These are phyloP conservation scores for Pichia occidentalis DNA, from an alignment of 805 yeast species.

Conservation along the genomic window DNA sequence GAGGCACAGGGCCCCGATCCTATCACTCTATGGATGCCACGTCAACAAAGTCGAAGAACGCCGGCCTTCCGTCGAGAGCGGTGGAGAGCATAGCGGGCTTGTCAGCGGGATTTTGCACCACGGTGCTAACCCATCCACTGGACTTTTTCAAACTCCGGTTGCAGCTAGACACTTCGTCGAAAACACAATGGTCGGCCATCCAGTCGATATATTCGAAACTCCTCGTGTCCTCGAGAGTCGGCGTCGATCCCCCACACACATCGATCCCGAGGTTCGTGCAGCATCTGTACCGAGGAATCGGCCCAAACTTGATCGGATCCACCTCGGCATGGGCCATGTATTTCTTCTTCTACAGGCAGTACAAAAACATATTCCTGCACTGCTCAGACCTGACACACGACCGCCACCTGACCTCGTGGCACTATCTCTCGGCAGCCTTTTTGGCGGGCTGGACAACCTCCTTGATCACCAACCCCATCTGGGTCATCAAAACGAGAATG, in stretches of 20 bases:
- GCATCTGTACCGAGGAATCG: constrained; percentile 64
- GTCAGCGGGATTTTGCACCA: constrained; percentile 74
- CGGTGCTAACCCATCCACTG: constrained; percentile 79
- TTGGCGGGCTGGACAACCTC: constrained; percentile 74
- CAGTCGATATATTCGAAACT: constrained; percentile 21
- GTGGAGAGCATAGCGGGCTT: constrained; percentile 51
- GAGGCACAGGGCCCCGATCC: too few relatives aligned
- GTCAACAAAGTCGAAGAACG: background rate
- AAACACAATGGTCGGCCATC: constrained; percentile 27
- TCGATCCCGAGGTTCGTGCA: constrained; percentile 12
- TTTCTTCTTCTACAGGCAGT: constrained; percentile 66
- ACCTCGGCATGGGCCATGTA: constrained; percentile 86
- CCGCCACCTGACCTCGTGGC: constrained; percentile 33
- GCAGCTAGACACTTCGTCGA: constrained; percentile 48
- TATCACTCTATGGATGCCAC: too few relatives aligned
- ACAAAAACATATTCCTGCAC: constrained; percentile 33
- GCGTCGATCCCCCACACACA: too few relatives aligned
- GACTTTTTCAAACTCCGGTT: constrained; percentile 80
- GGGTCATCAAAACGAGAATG: constrained; percentile 92
- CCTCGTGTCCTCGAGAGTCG: too few relatives aligned
- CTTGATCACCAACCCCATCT: constrained; percentile 79
- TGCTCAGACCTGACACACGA: constrained; percentile 11
- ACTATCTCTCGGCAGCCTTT: constrained; percentile 50
- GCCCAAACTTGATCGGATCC: constrained; percentile 78
- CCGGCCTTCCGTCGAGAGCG: constrained; percentile 10